These are phyloP conservation scores for Pleurotus djamor DNA, from an alignment of 768 basidiomycete genomes.

Conservation along the genomic window DNA sequence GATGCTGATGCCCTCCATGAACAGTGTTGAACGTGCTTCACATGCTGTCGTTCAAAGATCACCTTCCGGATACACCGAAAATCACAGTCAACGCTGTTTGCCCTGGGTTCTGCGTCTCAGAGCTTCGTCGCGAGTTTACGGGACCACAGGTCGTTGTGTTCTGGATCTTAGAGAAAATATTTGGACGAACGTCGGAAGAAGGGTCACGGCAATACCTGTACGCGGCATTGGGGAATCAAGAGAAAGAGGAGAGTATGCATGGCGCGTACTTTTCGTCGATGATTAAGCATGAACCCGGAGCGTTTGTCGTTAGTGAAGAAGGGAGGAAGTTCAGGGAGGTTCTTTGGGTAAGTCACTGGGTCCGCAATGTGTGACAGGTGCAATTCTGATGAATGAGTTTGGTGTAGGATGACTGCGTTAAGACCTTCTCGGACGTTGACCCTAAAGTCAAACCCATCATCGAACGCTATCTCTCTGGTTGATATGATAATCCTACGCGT, in stretches of 20 bases:
- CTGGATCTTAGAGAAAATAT: constrained; percentile 20
- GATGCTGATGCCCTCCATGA: neutral
- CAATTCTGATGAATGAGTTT: neutral
- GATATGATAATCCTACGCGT: too few relatives aligned
- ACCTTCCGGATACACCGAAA: constrained; percentile 18
- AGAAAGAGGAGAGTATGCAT: constrained; percentile 12
- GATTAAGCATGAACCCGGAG: constrained; percentile 26
- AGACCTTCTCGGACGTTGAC: constrained; percentile 16
- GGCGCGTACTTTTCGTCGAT: constrained; percentile 25
- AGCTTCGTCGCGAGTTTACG: constrained; percentile 24
- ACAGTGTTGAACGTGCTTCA: constrained; percentile 40
- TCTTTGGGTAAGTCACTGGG: constrained; percentile 28
- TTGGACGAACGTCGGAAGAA: constrained; percentile 35
- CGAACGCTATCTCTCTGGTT: constrained; percentile 11
- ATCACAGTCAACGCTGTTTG: constrained; percentile 33
- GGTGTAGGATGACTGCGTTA: constrained; percentile 14
- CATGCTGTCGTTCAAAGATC: constrained; percentile 29
- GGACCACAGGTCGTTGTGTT: constrained; percentile 13
- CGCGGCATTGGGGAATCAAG: constrained; percentile 23
- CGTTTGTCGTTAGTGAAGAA: constrained; percentile 28
- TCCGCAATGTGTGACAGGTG: neutral
- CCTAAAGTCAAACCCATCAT: constrained; percentile 12
- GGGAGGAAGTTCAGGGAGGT: constrained; percentile 24
- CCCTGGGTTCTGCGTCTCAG: constrained; percentile 41
- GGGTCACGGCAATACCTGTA: constrained; percentile 32